Evolutionary conservation across 129 eudicot species (phyloP).

Genomic region (Pittosporum tobira): DNA sequence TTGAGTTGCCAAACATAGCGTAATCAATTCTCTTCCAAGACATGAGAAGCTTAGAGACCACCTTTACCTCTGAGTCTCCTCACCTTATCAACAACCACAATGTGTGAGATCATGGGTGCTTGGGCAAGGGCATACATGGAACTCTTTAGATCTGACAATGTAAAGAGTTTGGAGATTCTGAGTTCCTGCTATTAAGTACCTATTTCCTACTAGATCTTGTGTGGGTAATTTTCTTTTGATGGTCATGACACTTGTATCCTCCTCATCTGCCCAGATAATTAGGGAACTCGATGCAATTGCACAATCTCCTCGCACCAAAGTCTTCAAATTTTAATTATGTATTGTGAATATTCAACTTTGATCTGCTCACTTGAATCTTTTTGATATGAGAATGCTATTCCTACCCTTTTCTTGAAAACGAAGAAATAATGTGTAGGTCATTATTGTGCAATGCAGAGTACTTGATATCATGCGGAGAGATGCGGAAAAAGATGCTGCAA

Average conservation of each 20-base stretch:
- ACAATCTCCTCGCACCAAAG: neutral
- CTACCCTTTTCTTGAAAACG: neutral
- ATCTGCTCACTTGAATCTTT: neutral
- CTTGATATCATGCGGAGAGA: constrained; percentile 82
- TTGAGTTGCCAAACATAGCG: too few relatives aligned
- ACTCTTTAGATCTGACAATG: too few relatives aligned
- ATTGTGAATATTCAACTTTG: neutral
- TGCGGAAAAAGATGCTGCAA: constrained; percentile 61
- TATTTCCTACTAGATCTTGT: too few relatives aligned
- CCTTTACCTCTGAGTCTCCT: too few relatives aligned
- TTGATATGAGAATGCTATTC: neutral
- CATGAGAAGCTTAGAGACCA: too few relatives aligned
- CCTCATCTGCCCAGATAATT: neutral
- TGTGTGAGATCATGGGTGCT: too few relatives aligned
- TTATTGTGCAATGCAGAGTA: constrained; percentile 38
- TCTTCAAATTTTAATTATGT: neutral
- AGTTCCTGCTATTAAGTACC: too few relatives aligned
- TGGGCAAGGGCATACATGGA: too few relatives aligned
- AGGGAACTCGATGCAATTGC: neutral
- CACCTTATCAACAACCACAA: too few relatives aligned
- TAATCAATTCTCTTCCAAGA: too few relatives aligned
- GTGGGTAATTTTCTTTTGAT: neutral
- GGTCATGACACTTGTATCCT: neutral
- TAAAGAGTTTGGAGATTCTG: too few relatives aligned
- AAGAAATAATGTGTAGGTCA: neutral